A percentile compares a stretch with the other conserved stretches of the same genome.
These are phyloP conservation scores for Diaporthe amygdali DNA, from an alignment of 2,329 filamentous ascomycete genomes.

Conservation along the genomic window DNA sequence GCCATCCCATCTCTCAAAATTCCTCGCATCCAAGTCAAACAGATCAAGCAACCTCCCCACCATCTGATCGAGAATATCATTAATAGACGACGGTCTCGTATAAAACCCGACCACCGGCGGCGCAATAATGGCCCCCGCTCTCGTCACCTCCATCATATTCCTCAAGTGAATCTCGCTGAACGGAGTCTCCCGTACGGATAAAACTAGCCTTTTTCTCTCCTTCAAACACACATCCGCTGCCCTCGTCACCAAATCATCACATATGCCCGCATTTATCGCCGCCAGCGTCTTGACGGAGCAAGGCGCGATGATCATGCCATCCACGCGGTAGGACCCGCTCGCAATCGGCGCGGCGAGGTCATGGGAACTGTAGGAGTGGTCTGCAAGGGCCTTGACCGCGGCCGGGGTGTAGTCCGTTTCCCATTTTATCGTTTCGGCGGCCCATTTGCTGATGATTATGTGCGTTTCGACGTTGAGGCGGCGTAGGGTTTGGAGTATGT, in stretches of 20 bases:
- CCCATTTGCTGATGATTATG: constrained; percentile 55
- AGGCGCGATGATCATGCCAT: constrained; percentile 53
- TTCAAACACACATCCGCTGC: constrained; percentile 53
- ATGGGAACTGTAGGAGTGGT: constrained; percentile 42
- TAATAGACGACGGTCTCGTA: constrained; percentile 41
- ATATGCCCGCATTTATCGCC: constrained; percentile 44
- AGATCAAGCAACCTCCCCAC: constrained; percentile 52
- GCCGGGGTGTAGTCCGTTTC: constrained; percentile 46
- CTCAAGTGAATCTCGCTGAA: constrained; percentile 51
- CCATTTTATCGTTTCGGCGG: constrained; percentile 50
- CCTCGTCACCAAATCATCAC: constrained; percentile 50
- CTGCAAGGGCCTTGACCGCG: constrained; percentile 43
- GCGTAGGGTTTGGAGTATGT: constrained; percentile 44
- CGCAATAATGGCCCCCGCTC: constrained; percentile 47
- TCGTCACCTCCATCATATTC: constrained; percentile 48
- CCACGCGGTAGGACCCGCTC: constrained; percentile 47
- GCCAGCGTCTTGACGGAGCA: constrained; percentile 56
- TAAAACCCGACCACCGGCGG: constrained; percentile 52
- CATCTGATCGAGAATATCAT: constrained; percentile 50
- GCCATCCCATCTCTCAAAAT: constrained; percentile 45
- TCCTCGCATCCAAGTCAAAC: constrained; percentile 45
- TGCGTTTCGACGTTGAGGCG: constrained; percentile 52
- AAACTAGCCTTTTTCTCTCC: constrained; percentile 44
- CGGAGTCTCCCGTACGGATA: constrained; percentile 50
- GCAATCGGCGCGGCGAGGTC: constrained; percentile 51